Percentiles rank a stretch among this genome's conserved stretches.
Evolutionary conservation across 768 basidiomycete genomes (phyloP).

Genomic region (Stropharia rugosoannulata): DNA sequence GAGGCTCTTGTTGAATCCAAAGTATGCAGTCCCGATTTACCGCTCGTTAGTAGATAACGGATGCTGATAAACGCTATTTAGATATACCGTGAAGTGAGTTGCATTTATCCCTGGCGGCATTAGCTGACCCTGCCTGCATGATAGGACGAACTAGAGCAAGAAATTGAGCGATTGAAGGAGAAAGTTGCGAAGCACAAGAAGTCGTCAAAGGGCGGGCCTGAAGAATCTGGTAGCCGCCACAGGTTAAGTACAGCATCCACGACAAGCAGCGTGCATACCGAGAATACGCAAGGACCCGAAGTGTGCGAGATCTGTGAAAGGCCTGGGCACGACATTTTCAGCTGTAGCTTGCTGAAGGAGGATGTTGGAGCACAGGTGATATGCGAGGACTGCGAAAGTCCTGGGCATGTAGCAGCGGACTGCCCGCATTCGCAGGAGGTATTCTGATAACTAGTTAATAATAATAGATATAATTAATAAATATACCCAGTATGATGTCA

Average conservation of each 20-base stretch:
- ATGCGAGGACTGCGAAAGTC: slow-evolving; percentile 85
- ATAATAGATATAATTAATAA: slow-evolving; percentile 15
- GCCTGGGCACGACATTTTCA: slow-evolving; percentile 85
- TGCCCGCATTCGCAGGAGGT: slow-evolving; percentile 89
- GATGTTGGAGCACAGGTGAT: slow-evolving; percentile 43
- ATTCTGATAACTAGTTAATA: slow-evolving; percentile 47
- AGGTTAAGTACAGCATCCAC: slow-evolving; percentile 26
- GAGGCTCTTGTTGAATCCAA: slow-evolving; percentile 94
- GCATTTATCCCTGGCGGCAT: not conserved
- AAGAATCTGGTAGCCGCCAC: slow-evolving; percentile 24
- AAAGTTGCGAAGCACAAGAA: slow-evolving; percentile 68
- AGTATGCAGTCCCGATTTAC: slow-evolving; percentile 37
- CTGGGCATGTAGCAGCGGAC: slow-evolving; percentile 71
- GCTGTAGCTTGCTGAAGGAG: slow-evolving; percentile 72
- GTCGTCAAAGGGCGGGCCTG: slow-evolving; percentile 45
- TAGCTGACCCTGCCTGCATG: not conserved
- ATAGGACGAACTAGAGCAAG: slow-evolving; percentile 85
- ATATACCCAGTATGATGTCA: slow-evolving; percentile 25
- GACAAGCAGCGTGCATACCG: slow-evolving; percentile 21
- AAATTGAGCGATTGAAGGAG: slow-evolving; percentile 74
- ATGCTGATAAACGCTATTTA: slow-evolving; percentile 22
- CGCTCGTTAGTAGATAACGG: not conserved
- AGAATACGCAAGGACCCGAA: slow-evolving; percentile 18
- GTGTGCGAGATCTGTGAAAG: slow-evolving; percentile 88
- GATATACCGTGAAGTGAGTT: slow-evolving; percentile 80